Conservation (phyloP, 2,329 filamentous ascomycete genomes). For the Cercospora sojina region DNA sequence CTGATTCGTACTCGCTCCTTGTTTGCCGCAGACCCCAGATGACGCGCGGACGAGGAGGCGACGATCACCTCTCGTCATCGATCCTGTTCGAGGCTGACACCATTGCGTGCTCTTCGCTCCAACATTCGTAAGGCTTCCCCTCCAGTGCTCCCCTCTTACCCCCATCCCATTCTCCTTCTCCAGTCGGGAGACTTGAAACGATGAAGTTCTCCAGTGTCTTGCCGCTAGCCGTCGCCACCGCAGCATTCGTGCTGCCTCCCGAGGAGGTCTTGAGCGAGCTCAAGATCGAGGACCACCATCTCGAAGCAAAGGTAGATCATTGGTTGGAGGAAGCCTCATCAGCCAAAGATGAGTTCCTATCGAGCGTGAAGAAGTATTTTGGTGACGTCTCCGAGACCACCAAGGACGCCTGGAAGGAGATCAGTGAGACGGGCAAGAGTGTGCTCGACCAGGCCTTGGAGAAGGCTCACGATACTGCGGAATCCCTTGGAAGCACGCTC, state of each 20-base stretch:
- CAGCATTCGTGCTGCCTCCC: constrained; percentile 56
- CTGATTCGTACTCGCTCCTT: constrained; percentile 15
- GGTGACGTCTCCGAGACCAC: constrained; percentile 29
- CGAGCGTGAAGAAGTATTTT: constrained; percentile 38
- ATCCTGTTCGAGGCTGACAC: constrained; percentile 22
- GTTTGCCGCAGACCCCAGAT: constrained; percentile 6
- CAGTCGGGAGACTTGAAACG: constrained; percentile 20
- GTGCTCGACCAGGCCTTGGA: constrained; percentile 33
- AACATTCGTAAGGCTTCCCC: constrained; percentile 8
- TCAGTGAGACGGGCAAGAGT: constrained; percentile 31
- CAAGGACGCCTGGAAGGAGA: constrained; percentile 21
- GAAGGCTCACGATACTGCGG: constrained; percentile 40
- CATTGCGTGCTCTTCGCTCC: constrained; percentile 21
- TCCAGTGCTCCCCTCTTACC: neutral
- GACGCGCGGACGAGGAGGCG: constrained; percentile 11
- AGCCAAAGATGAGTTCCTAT: constrained; percentile 40
- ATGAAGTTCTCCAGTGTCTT: constrained; percentile 54
- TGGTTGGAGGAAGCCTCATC: constrained; percentile 37
- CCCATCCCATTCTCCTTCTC: neutral
- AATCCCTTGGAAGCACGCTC: constrained; percentile 43
- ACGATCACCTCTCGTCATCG: constrained; percentile 19
- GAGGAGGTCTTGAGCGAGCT: constrained; percentile 49
- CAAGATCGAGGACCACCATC: constrained; percentile 40
- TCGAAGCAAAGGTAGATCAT: constrained; percentile 28
- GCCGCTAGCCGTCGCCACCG: constrained; percentile 50